These are phyloP conservation scores for Trichoderma gracile DNA, from an alignment of 2,329 filamentous ascomycete species.

Conservation along the genomic window DNA sequence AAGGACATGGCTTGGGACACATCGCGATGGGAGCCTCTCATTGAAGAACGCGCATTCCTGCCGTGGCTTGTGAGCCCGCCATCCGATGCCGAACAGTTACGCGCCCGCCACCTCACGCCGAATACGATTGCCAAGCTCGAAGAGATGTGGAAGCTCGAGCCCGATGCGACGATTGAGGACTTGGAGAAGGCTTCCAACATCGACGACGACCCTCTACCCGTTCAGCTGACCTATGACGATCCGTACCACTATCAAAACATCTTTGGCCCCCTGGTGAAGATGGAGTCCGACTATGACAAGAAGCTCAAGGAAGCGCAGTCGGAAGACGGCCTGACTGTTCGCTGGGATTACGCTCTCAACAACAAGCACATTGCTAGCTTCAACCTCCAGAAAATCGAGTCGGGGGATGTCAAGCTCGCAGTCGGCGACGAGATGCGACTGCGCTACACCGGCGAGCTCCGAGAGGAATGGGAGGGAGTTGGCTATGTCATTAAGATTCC, in stretches of 20 bases:
- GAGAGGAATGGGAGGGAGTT: constrained; percentile 92
- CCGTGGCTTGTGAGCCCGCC: constrained; percentile 89
- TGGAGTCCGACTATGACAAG: constrained; percentile 98
- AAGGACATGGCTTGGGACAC: constrained; percentile 99
- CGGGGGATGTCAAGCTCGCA: constrained; percentile 95
- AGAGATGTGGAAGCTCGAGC: constrained; percentile 98
- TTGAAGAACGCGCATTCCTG: constrained; percentile 93
- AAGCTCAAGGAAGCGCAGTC: constrained; percentile 98
- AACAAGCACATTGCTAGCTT: constrained; percentile 97
- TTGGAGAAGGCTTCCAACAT: constrained; percentile 88
- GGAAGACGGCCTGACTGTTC: constrained; percentile 90
- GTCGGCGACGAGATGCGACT: constrained; percentile 98
- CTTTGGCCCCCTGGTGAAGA: constrained; percentile 96
- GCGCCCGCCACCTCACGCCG: constrained; percentile 86
- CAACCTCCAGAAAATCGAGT: constrained; percentile 92
- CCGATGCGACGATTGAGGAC: constrained; percentile 82
- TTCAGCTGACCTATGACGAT: constrained; percentile 92
- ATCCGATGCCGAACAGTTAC: constrained; percentile 91
- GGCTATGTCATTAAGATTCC: constrained; percentile 99
- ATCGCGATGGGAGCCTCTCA: constrained; percentile 94
- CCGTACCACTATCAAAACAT: constrained; percentile 99
- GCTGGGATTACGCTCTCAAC: constrained; percentile 94
- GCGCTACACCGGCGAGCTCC: constrained; percentile 92
- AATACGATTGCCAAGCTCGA: constrained; percentile 96
- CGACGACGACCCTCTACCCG: constrained; percentile 92